These are phyloP conservation scores for Atkinsonella texensis DNA, from an alignment of 2,329 filamentous ascomycete genomes.

Conservation along the genomic window DNA sequence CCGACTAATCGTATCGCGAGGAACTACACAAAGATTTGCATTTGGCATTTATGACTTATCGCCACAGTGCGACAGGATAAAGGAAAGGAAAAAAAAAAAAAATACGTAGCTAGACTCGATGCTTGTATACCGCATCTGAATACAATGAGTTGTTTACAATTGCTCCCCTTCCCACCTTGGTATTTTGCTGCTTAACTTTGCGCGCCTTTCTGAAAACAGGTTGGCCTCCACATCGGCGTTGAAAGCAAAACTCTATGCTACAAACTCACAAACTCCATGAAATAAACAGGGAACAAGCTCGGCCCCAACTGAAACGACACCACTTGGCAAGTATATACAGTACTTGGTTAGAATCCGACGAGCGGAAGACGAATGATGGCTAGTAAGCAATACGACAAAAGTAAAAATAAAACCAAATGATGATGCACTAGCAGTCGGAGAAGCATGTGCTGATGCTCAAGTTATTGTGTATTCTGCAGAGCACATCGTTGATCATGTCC, in stretches of 20 bases:
- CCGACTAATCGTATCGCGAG: not conserved
- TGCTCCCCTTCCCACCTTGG: not conserved
- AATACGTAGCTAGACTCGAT: conserved; percentile 3
- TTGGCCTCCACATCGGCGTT: not conserved
- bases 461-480: not conserved
- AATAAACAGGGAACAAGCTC: not conserved
- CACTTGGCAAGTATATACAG: no score
- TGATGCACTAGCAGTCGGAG: no score
- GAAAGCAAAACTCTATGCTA: not conserved
- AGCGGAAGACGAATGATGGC: no score
- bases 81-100: not conserved
- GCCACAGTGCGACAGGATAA: not conserved
- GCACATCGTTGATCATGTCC: not conserved
- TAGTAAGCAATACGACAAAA: no score
- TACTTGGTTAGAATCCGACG: no score
- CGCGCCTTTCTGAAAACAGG: not conserved
- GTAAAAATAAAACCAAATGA: no score
- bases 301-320: no score
- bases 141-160: not conserved
- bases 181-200: not conserved
- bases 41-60: conserved; percentile 1
- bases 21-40: conserved; percentile 2
- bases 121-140: conserved; percentile 1
- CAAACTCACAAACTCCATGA: not conserved
- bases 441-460: no score